These are phyloP conservation scores for Excoecaria agallocha DNA, from an alignment of 345 rosid species.

Conservation along the genomic window DNA sequence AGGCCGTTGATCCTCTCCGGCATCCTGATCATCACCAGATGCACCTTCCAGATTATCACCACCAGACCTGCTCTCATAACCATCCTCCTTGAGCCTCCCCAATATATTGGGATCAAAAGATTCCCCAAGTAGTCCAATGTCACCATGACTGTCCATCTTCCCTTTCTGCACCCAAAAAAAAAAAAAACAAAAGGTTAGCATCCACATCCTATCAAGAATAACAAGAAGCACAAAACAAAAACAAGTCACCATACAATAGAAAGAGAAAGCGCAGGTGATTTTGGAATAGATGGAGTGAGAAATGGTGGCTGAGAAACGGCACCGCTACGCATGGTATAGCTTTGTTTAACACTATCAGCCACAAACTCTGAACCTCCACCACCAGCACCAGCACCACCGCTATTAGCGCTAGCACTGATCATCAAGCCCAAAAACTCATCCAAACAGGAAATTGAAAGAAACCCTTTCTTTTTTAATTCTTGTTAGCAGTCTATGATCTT, in stretches of 20 bases:
- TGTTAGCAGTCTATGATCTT: not conserved
- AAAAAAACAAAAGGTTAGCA: slow-evolving; percentile 10
- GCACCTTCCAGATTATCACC: slow-evolving; percentile 55
- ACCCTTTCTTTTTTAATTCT: not conserved
- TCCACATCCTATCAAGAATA: not conserved
- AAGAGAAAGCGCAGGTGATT: slow-evolving; percentile 47
- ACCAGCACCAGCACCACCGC: too few species aligned
- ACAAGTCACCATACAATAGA: slow-evolving; percentile 32
- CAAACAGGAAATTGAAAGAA: slow-evolving; percentile 12
- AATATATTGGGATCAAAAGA: slow-evolving; percentile 40
- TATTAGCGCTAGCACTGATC: slow-evolving; percentile 6
- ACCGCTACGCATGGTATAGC: slow-evolving; percentile 32
- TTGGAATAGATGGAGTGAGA: slow-evolving; percentile 33
- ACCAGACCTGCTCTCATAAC: slow-evolving; percentile 53
- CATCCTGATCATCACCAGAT: slow-evolving; percentile 56
- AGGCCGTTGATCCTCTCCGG: slow-evolving; percentile 35
- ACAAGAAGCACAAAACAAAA: slow-evolving; percentile 7
- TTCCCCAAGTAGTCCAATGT: slow-evolving; percentile 39
- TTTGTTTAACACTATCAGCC: slow-evolving; percentile 29
- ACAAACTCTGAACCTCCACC: slow-evolving; percentile 24
- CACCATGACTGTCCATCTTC: slow-evolving; percentile 45
- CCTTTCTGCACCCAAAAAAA: slow-evolving; percentile 32
- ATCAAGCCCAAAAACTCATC: slow-evolving; percentile 48
- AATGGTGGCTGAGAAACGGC: slow-evolving; percentile 42
- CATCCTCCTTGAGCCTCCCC: slow-evolving; percentile 46